Base-by-base conservation (phyloP, 805 yeast species). In the Jamesozyma spencerorum region DNA sequence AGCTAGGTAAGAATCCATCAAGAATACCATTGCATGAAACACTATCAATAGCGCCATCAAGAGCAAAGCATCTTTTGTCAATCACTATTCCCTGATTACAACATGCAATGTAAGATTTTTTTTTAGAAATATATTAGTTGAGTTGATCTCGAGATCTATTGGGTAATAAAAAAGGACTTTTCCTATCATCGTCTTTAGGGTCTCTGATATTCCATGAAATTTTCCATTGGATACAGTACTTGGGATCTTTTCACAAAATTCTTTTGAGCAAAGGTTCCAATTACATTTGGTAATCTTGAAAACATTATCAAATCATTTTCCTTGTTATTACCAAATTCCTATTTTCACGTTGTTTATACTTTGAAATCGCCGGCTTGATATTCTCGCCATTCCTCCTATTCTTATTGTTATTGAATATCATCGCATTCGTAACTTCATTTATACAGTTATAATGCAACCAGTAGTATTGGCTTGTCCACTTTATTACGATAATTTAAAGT, bases 331-430 rank as follows among this genome's bases (percentile, higher is more conserved):
- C 30, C 4, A 46, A 17, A 22, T 43, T 40, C 6, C 41, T 44
- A 28, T 48, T 50, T 18, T 50, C 50, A 26, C 39, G 42, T 11
- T 45, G 33, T n/a, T 46, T 43, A 37, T 58, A 58, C 37, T 46
- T 52, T 36, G 54, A 11, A 4, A 58, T 39, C n/a, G 53, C 31
- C 2, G 50, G 47, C 34, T 45, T 47, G 18, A 54, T 44, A 4
- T 39, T 24, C 14, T 43, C 46, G 5, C 42, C 45, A 26, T 54
- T 46, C 34, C 63, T 53, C 29, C 38, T 47, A 33, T 53, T 57
- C 41, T 53, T 58, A 41, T 60, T 60, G 39, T 58, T 58, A 42
- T 52, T 50, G 38, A 60, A 58, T 15, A 51, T 53, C 18, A 60
- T 58, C 0, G 55, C 46, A 2, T 54, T 44, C 29, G 58, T 41